Conservation (phyloP, 306 rosid genomes). For the Dryas alaskensis region DNA sequence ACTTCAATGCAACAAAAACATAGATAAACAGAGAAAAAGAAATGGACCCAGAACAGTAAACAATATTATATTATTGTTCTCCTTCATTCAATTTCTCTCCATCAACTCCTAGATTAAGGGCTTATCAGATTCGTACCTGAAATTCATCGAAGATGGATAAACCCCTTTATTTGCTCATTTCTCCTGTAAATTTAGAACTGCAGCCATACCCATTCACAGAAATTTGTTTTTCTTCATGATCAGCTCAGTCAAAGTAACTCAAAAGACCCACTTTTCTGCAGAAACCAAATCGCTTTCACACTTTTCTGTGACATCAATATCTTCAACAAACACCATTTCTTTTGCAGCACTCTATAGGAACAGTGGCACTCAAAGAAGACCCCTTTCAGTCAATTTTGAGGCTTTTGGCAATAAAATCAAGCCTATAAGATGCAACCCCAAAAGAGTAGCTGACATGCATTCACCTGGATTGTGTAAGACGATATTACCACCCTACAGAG, state of each 20-base stretch:
- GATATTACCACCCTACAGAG: not conserved
- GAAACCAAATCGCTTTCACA: slow-evolving; percentile 7
- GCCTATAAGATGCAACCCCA: not conserved
- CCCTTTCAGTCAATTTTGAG: not conserved
- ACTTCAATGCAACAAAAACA: slow-evolving; percentile 30
- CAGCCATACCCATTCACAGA: not conserved
- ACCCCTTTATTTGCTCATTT: not conserved
- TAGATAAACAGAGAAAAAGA: not conserved
- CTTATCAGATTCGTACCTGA: slow-evolving; percentile 12
- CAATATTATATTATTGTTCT: not conserved
- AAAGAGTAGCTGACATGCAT: slow-evolving; percentile 7
- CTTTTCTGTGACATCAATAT: not conserved
- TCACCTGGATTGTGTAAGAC: not conserved
- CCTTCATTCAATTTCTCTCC: not conserved
- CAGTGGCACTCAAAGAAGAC: slow-evolving; percentile 6
- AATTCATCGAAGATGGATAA: slow-evolving; percentile 10
- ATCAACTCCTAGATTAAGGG: slow-evolving; percentile 10
- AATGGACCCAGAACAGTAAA: not conserved
- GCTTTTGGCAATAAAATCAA: slow-evolving; percentile 2
- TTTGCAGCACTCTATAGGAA: slow-evolving; percentile 2
- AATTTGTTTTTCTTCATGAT: slow-evolving; percentile 3
- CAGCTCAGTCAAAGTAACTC: not conserved
- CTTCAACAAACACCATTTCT: slow-evolving; percentile 13
- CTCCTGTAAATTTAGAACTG: not conserved
- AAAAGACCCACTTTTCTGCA: slow-evolving; percentile 15